Evolutionary conservation across 148 eudicot species (phyloP), one percentile per base, ranked within the genome.

Genomic region (Nyssa sinensis): DNA sequence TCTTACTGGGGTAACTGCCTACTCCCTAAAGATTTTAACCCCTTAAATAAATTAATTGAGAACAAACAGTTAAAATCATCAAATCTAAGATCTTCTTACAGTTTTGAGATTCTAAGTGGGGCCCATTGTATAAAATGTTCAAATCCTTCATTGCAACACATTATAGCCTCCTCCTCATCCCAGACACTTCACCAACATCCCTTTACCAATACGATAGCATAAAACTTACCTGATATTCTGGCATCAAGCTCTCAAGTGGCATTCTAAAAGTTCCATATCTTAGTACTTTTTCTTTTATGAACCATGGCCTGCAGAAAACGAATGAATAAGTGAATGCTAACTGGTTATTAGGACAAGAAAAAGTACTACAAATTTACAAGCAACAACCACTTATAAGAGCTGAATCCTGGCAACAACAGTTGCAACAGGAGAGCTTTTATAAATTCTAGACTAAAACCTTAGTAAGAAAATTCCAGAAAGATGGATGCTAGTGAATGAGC

Each of bases 261-360:
- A 75, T 65, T n/a, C 66, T 64, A 65, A 82, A 76, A 7, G 53
- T 55, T 49, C 80, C 82, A 28, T 35, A 23, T 33, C 70, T 66
- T 29, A 75, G 67, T 28, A 35, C 8, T 23, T 71, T 75, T 39
- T 75, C 83, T 14, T 69, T 27, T 60, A 84, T 58, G 30, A 88
- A 72, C 92, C 89, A 88, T 28, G 92, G 92, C 82, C 92, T 88
- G 78, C 72, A 78, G n/a, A n/a, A 47, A 70, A 70, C 44, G 19
- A 51, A 75, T 2, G 12, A 64, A 67, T 37, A 13, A 35, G 51
- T 61, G 37, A n/a, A n/a, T 44, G 23, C 28, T 32, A 25, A 60
- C 1, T 19, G 11, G 34, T 27, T 37, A 61, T 9, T 19, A n/a
- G 37, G n/a, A 71, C n/a, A 37, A 25, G 35, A 12, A 2, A 37